Conservation (phyloP, 2,329 filamentous ascomycete species). For the Achaetomium macrosporum region DNA sequence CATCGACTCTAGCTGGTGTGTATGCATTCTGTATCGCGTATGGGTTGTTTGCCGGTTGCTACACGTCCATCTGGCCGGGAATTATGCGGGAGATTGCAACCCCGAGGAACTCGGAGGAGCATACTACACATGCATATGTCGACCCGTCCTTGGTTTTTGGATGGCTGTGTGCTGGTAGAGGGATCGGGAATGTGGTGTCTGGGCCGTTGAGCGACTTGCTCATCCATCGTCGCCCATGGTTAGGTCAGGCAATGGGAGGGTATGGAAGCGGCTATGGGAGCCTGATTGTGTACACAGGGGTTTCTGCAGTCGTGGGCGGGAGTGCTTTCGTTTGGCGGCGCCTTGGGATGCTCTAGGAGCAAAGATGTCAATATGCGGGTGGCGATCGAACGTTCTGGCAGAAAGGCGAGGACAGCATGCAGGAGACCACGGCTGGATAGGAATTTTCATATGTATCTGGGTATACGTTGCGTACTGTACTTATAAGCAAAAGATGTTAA, state of each 20-base stretch:
- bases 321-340: not conserved
- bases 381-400: too few species aligned
- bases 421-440: too few species aligned
- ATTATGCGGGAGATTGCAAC: conserved; percentile 42
- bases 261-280: conserved; percentile 48
- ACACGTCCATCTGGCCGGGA: conserved; percentile 56
- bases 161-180: conserved; percentile 51
- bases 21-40: conserved; percentile 56
- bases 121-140: conserved; percentile 15
- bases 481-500: too few species aligned
- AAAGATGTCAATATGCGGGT: too few species aligned
- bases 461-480: too few species aligned
- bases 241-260: conserved; percentile 33
- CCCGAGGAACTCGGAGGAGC: conserved; percentile 19
- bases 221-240: conserved; percentile 41
- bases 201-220: conserved; percentile 52
- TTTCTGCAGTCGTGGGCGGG: conserved; percentile 38
- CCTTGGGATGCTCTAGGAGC: too few species aligned
- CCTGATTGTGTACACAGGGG: conserved; percentile 50
- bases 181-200: conserved; percentile 53
- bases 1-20: conserved; percentile 46
- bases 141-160: conserved; percentile 52
- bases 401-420: too few species aligned
- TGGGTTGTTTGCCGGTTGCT: conserved; percentile 60
- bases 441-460: too few species aligned